Evolutionary conservation across 495 filamentous ascomycete species (phyloP).

Genomic region (Rusavskia elegans): DNA sequence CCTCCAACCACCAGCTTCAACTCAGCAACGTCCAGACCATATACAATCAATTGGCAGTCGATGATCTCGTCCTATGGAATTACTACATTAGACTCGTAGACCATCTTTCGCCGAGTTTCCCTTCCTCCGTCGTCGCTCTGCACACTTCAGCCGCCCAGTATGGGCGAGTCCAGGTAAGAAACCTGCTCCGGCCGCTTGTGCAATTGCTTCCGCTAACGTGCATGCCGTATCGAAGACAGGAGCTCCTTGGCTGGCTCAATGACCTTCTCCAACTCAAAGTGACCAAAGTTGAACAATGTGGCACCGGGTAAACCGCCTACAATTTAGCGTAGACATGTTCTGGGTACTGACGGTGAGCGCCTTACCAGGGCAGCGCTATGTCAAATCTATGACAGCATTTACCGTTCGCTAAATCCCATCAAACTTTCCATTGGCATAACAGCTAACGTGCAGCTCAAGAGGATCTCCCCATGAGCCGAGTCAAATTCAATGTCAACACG

Average conservation of each 20-base stretch:
- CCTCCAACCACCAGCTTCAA: too few species aligned
- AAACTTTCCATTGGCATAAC: neutral
- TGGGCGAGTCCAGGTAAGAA: conserved; percentile 38
- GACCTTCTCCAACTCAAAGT: conserved; percentile 93
- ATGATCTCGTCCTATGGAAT: too few species aligned
- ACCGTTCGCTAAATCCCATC: conserved; percentile 35
- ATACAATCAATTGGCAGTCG: too few species aligned
- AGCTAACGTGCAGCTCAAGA: conserved; percentile 24
- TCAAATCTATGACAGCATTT: conserved; percentile 96
- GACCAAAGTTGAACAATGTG: conserved; percentile 97
- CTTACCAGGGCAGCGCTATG: conserved; percentile 71
- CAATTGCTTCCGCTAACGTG: neutral
- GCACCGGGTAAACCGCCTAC: conserved; percentile 59
- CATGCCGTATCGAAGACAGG: conserved; percentile 48
- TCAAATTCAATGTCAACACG: conserved; percentile 94
- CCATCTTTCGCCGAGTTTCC: too few species aligned
- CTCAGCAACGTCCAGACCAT: too few species aligned
- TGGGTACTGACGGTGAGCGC: neutral
- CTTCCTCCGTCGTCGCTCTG: too few species aligned
- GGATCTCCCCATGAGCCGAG: conserved; percentile 88
- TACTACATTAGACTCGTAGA: too few species aligned
- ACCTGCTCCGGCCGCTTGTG: neutral
- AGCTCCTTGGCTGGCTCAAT: conserved; percentile 93
- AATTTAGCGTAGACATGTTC: conserved; percentile 1
- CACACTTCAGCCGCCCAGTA: conserved; percentile 20